Evolutionary conservation across 371 early-diverging fungal species (phyloP).

Genomic region (Chytridium lagenaria): DNA sequence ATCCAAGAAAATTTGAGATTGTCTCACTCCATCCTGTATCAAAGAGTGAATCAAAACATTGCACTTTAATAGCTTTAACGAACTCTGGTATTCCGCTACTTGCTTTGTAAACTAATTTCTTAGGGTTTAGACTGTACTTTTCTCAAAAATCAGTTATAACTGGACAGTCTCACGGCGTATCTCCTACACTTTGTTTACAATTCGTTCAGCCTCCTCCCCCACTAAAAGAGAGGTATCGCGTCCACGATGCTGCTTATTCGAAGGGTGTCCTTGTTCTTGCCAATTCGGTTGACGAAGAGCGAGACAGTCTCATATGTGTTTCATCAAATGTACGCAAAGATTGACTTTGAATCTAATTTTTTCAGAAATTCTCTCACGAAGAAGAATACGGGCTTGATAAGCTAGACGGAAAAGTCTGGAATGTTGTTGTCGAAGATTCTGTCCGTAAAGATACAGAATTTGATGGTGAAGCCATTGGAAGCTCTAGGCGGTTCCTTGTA

Average conservation of each 20-base stretch:
- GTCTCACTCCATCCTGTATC: constrained; percentile 72
- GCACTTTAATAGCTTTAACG: constrained; percentile 75
- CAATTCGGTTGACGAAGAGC: constrained; percentile 64
- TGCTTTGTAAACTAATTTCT: not conserved
- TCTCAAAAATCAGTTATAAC: constrained; percentile 46
- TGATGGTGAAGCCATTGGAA: not conserved
- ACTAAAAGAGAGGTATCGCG: constrained; percentile 20
- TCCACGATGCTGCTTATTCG: constrained; percentile 67
- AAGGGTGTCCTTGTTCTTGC: constrained; percentile 70
- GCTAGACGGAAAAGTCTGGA: constrained; percentile 82
- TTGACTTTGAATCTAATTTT: not conserved
- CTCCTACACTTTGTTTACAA: constrained; percentile 73
- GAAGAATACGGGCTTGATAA: constrained; percentile 25
- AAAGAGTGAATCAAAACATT: constrained; percentile 61
- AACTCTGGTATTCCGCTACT: constrained; percentile 43
- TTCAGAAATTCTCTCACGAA: not conserved
- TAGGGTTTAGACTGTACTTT: constrained; percentile 80
- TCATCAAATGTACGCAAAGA: constrained; percentile 60
- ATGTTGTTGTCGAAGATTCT: constrained; percentile 59
- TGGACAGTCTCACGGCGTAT: constrained; percentile 51
- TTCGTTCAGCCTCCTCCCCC: constrained; percentile 74
- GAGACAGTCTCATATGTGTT: constrained; percentile 67
- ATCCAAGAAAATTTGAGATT: constrained; percentile 57
- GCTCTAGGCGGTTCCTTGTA: constrained; percentile 64
- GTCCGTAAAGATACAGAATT: not conserved